phyloP scores from a whole-genome alignment of 2,329 filamentous ascomycete species.

The Pseudogymnoascus sp. region DNA sequence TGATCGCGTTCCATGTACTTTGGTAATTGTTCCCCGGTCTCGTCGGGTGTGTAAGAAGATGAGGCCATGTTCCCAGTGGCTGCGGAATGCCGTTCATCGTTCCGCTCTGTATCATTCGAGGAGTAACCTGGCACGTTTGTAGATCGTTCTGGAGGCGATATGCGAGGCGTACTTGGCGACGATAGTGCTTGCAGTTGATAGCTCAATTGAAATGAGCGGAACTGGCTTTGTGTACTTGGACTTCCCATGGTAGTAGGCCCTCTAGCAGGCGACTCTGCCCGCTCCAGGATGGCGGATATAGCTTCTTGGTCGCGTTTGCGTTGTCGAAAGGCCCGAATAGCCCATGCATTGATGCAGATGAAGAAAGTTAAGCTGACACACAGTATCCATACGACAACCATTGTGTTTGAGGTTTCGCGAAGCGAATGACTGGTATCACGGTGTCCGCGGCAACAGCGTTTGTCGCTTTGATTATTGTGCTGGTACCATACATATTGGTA shows the following conservation, averaged over 20 bases:
- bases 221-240: neutral
- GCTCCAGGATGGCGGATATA: neutral
- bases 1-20: neutral
- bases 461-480: neutral
- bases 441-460: too few species aligned
- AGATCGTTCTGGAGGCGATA: neutral
- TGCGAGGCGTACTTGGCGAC: neutral
- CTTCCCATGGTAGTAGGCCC: neutral
- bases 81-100: neutral
- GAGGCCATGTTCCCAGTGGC: neutral
- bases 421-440: neutral
- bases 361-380: neutral
- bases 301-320: neutral
- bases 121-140: neutral
- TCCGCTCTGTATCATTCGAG: neutral
- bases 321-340: neutral
- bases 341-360: neutral
- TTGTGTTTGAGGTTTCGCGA: neutral
- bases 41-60: neutral
- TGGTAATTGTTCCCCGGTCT: neutral
- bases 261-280: neutral
- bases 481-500: neutral
- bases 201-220: neutral
- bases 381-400: neutral
- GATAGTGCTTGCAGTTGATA: neutral